Conservation (phyloP, 257 asterid species). For the Sherardia arvensis region DNA sequence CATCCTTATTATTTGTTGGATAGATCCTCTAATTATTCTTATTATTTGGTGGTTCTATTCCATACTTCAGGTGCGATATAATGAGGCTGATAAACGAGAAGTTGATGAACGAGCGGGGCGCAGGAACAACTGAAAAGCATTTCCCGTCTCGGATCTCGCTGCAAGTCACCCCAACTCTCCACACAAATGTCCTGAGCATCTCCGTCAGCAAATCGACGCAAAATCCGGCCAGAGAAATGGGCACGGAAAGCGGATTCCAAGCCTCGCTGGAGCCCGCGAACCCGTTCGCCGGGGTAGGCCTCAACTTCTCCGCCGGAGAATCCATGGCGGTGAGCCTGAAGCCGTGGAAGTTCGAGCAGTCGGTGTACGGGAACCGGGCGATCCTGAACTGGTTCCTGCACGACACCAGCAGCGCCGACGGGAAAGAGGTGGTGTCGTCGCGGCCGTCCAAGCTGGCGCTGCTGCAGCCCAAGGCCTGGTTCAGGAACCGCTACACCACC, state of each 20-base stretch:
- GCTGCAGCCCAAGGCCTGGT: conserved; percentile 72
- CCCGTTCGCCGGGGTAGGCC: conserved; percentile 44
- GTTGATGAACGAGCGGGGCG: conserved; percentile 44
- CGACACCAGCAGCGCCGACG: conserved; percentile 41
- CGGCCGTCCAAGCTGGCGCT: conserved; percentile 62
- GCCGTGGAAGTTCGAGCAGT: conserved; percentile 92
- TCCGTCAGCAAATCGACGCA: conserved; percentile 72
- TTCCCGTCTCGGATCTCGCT: conserved; percentile 71
- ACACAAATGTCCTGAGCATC: conserved; percentile 47
- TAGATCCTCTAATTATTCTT: no score
- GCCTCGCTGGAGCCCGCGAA: conserved; percentile 57
- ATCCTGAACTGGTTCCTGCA: conserved; percentile 71
- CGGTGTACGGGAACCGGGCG: conserved; percentile 48
- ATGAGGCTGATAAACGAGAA: conserved; percentile 45
- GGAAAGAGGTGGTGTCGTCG: conserved; percentile 75
- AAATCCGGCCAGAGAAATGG: conserved; percentile 48
- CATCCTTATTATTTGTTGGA: no score
- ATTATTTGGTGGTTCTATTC: no score
- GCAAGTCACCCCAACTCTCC: conserved; percentile 54
- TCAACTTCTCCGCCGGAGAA: conserved; percentile 57
- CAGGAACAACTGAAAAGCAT: conserved; percentile 36
- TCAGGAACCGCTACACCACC: conserved; percentile 64
- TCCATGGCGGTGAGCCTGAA: conserved; percentile 40
- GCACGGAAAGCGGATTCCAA: conserved; percentile 48
- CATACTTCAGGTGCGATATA: conserved; percentile 40